A percentile compares a stretch with the other conserved stretches of the same genome.
These are phyloP conservation scores for Mollisiaceae sp. DNA, from an alignment of 2,329 filamentous ascomycete genomes.

Conservation along the genomic window DNA sequence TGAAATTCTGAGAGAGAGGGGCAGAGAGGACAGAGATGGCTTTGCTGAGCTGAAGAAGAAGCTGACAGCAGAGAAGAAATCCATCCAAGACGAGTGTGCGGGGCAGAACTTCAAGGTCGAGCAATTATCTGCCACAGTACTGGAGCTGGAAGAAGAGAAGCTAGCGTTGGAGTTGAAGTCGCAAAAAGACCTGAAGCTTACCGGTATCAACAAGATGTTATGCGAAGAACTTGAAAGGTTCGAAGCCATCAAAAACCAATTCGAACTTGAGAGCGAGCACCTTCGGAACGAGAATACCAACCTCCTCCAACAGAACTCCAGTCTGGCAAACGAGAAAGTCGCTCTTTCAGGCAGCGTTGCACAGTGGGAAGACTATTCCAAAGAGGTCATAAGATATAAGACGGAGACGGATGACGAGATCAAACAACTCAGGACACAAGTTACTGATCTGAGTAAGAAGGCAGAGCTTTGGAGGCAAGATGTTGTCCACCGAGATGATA, in stretches of 20 bases:
- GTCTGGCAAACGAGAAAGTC: background rate
- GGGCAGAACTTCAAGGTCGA: background rate
- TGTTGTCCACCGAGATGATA: too few species aligned
- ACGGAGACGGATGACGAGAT: too few species aligned
- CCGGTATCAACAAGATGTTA: background rate
- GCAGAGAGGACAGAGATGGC: background rate
- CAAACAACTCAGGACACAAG: too few species aligned
- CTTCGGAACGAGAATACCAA: background rate
- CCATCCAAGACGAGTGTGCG: background rate
- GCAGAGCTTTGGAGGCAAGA: too few species aligned
- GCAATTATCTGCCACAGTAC: background rate
- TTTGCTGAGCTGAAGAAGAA: background rate
- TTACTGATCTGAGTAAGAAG: too few species aligned
- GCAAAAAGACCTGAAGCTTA: background rate
- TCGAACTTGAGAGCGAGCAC: background rate
- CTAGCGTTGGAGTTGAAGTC: background rate
- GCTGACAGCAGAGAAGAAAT: background rate
- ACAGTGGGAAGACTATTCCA: too few species aligned
- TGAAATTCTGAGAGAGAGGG: constrained; percentile 2
- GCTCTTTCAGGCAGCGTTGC: too few species aligned
- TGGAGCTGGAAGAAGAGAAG: background rate
- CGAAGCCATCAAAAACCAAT: background rate
- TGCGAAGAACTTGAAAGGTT: background rate
- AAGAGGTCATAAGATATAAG: too few species aligned
- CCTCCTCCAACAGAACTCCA: background rate